A percentile compares a stretch with the other conserved stretches of the same genome.
Evolutionary conservation across 306 rosid genomes (phyloP).

Genomic region (Casuarina glauca): DNA sequence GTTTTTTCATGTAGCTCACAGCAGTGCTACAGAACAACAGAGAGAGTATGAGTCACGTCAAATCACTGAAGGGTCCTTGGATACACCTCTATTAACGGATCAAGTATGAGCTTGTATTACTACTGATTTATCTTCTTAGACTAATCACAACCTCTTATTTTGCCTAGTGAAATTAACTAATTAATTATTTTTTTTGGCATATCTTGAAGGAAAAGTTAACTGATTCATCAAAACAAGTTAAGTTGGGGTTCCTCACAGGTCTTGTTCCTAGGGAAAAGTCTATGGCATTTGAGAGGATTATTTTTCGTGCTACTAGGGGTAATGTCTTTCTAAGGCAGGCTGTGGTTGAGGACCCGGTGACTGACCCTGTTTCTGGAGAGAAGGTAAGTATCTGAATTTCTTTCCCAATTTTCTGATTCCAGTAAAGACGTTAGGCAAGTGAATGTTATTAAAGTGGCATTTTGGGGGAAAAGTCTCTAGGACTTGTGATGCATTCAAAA

Average conservation of each 20-base stretch:
- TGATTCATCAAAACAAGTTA: constrained; percentile 63
- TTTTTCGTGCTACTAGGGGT: constrained; percentile 69
- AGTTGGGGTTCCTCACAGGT: constrained; percentile 56
- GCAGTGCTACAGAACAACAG: constrained; percentile 60
- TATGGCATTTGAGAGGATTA: constrained; percentile 65
- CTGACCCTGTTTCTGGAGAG: constrained; percentile 58
- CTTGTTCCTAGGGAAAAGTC: constrained; percentile 56
- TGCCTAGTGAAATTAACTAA: constrained; percentile 13
- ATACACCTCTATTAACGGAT: constrained; percentile 62
- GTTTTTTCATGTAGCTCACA: constrained; percentile 66
- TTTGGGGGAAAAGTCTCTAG: background rate
- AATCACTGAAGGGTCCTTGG: constrained; percentile 58
- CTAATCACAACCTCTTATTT: constrained; percentile 3
- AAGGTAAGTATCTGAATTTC: constrained; percentile 34
- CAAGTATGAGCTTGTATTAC: constrained; percentile 50
- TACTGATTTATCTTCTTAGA: constrained; percentile 20
- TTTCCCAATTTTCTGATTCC: background rate
- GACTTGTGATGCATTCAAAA: background rate
- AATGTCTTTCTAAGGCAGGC: constrained; percentile 51
- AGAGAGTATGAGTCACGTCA: constrained; percentile 60
- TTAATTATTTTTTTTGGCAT: constrained; percentile 24
- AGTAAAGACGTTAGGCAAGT: constrained; percentile 3
- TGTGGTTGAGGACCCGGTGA: constrained; percentile 47
- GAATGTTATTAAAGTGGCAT: background rate
- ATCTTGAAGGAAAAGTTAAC: constrained; percentile 56